phyloP scores from a whole-genome alignment of 192 early-diverging fungal genomes.

The Podila horticola region DNA sequence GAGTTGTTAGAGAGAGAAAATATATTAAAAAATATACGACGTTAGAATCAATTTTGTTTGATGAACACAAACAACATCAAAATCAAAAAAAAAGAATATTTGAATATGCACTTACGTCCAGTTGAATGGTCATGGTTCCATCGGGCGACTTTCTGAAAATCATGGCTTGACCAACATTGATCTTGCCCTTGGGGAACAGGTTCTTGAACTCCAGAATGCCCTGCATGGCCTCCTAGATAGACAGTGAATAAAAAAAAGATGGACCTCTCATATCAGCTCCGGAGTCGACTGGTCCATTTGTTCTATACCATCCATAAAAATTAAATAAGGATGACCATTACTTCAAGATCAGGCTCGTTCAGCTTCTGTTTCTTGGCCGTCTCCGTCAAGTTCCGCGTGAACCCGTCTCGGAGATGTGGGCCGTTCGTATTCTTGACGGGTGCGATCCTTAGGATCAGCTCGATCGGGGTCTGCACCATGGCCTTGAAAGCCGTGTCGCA shows the following conservation, averaged over 20 bases:
- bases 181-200: slow-evolving; percentile 58
- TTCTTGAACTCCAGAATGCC: slow-evolving; percentile 63
- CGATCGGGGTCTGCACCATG: slow-evolving; percentile 18
- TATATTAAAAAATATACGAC: not conserved
- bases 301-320: no score
- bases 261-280: not conserved
- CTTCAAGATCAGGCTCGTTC: slow-evolving; percentile 52
- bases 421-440: slow-evolving; percentile 60
- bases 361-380: slow-evolving; percentile 53
- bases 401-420: slow-evolving; percentile 68
- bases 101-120: slow-evolving; percentile 42
- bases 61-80: not conserved
- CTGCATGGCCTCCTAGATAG: slow-evolving; percentile 54
- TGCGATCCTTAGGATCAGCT: slow-evolving; percentile 29
- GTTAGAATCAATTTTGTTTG: not conserved
- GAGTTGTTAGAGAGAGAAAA: slow-evolving; percentile 1
- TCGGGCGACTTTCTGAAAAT: slow-evolving; percentile 52
- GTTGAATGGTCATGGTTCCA: slow-evolving; percentile 53
- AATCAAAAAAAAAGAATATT: not conserved
- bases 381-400: slow-evolving; percentile 55
- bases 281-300: not conserved
- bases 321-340: slow-evolving; percentile 3
- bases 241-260: not conserved
- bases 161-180: slow-evolving; percentile 57
- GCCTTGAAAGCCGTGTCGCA: slow-evolving; percentile 23